Conservation (phyloP, 208 protist genomes). For the Blastocrithidia nonstop region DNA sequence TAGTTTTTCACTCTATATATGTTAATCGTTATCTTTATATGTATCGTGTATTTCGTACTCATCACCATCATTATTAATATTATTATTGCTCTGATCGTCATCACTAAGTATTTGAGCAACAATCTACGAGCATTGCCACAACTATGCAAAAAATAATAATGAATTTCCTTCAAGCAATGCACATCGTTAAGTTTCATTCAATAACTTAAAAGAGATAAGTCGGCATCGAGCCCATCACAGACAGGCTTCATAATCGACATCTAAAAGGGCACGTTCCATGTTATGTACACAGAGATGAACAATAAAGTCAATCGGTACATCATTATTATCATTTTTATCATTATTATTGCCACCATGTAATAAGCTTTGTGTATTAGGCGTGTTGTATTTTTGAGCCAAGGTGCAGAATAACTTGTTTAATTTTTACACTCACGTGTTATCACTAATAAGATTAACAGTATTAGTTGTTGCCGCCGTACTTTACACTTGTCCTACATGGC, state of each 20-base stretch:
- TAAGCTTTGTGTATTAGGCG: no score
- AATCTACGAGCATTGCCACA: slow-evolving; percentile 31
- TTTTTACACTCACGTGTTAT: no score
- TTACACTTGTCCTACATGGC: no score
- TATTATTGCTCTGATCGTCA: slow-evolving; percentile 2
- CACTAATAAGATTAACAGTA: no score
- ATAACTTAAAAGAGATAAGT: slow-evolving; percentile 30
- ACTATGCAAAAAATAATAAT: slow-evolving; percentile 34
- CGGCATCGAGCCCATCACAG: slow-evolving; percentile 79
- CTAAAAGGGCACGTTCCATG: slow-evolving; percentile 22
- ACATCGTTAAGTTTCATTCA: slow-evolving; percentile 12
- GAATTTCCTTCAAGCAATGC: slow-evolving; percentile 23
- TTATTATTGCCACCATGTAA: no score
- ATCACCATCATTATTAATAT: slow-evolving; percentile 1
- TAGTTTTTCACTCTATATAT: neutral
- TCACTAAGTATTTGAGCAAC: slow-evolving; percentile 21
- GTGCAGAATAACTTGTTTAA: no score
- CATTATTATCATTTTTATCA: no score
- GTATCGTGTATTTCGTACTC: slow-evolving; percentile 1
- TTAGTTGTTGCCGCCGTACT: no score
- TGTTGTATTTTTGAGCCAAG: no score
- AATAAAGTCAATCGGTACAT: slow-evolving; percentile 8
- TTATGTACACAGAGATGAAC: slow-evolving; percentile 20
- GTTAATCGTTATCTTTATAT: slow-evolving; percentile 4
- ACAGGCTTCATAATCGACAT: slow-evolving; percentile 8